Conservation (phyloP, 371 early-diverging fungal genomes). For the Mucor racemosus region DNA sequence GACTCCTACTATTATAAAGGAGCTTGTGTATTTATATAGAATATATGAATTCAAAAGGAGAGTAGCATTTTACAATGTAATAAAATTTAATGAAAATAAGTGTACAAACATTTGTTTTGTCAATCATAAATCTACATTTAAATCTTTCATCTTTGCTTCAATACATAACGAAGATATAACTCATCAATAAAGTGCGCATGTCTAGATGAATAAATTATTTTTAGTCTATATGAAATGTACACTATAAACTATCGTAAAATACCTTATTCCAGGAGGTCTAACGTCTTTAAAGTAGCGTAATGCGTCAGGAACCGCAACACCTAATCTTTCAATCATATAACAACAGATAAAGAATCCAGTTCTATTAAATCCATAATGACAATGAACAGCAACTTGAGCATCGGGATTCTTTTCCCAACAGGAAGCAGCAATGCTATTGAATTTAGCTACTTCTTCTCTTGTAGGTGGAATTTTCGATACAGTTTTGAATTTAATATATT, state of each 20-base stretch:
- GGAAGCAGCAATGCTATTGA: slow-evolving; percentile 53
- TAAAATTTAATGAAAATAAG: not conserved
- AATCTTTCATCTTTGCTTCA: slow-evolving; percentile 32
- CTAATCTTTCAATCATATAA: slow-evolving; percentile 66
- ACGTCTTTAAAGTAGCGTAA: slow-evolving; percentile 62
- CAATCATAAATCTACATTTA: not conserved
- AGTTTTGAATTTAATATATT: slow-evolving; percentile 68
- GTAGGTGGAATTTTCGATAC: slow-evolving; percentile 74
- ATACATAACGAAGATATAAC: slow-evolving; percentile 62
- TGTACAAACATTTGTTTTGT: not conserved
- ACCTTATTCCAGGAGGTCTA: slow-evolving; percentile 73
- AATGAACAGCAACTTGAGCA: slow-evolving; percentile 73
- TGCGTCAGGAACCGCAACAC: slow-evolving; percentile 65
- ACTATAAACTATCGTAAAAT: slow-evolving; percentile 10
- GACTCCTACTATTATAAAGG: not conserved
- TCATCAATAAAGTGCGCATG: slow-evolving; percentile 72
- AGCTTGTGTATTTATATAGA: not conserved
- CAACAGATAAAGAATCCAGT: slow-evolving; percentile 76
- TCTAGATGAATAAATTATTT: slow-evolving; percentile 26
- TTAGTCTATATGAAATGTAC: not conserved
- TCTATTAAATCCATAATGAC: slow-evolving; percentile 77
- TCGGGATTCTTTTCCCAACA: slow-evolving; percentile 67
- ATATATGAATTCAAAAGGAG: not conserved
- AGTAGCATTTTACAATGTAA: not conserved
- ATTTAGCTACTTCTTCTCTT: slow-evolving; percentile 58